phyloP scores from a whole-genome alignment of 805 yeast genomes.

The Candida rishiriensis region DNA sequence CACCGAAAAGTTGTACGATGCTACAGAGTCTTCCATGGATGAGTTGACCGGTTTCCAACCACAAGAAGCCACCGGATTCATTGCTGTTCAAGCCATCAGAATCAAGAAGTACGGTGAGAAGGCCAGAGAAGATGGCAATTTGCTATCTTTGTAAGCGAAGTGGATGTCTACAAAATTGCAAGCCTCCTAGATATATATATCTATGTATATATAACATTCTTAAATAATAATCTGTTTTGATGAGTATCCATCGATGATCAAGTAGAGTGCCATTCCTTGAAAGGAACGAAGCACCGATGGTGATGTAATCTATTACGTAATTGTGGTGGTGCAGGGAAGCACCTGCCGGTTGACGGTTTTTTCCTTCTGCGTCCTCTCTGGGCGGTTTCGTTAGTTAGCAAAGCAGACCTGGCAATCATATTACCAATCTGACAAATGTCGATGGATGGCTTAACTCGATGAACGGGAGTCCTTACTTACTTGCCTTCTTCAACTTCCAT shows the following conservation, averaged over 20 bases:
- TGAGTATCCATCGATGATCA: background rate
- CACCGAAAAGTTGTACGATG: slow-evolving; percentile 95
- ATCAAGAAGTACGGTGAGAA: slow-evolving; percentile 97
- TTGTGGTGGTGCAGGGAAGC: too few relatives aligned
- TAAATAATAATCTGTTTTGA: background rate
- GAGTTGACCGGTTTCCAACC: slow-evolving; percentile 98
- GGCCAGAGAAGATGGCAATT: slow-evolving; percentile 73
- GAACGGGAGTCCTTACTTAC: too few relatives aligned
- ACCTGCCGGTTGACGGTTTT: too few relatives aligned
- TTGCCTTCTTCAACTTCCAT: too few relatives aligned
- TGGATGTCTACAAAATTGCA: background rate
- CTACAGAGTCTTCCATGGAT: slow-evolving; percentile 98
- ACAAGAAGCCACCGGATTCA: slow-evolving; percentile 94
- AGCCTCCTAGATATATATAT: background rate
- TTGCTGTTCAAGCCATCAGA: slow-evolving; percentile 97
- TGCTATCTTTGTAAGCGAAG: slow-evolving; percentile 37
- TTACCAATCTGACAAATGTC: too few relatives aligned
- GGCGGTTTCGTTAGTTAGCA: too few relatives aligned
- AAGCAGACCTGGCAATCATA: too few relatives aligned
- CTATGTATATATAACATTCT: background rate
- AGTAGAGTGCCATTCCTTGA: too few relatives aligned
- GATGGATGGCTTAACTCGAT: too few relatives aligned
- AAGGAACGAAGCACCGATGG: too few relatives aligned
- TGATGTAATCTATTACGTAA: too few relatives aligned
- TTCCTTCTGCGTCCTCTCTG: too few relatives aligned